Evolutionary conservation across 2,329 filamentous ascomycete genomes (phyloP).

Genomic region (Pyrenochaeta sp.): DNA sequence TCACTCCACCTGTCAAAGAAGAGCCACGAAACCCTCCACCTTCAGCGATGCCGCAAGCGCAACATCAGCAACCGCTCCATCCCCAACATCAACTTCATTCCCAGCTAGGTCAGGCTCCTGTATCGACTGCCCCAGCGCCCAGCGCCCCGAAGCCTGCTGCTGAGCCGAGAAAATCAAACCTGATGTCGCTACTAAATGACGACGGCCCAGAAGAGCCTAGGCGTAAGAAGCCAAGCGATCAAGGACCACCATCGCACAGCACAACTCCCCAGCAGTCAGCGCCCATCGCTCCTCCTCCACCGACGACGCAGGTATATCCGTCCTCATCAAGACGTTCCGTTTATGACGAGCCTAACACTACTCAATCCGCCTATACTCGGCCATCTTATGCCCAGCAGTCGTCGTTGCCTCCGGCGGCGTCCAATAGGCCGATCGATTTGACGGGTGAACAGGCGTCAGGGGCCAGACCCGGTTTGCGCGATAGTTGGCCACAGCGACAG

Average conservation of each 20-base stretch:
- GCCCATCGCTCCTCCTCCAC: constrained; percentile 43
- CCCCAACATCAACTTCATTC: constrained; percentile 31
- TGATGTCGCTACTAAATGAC: constrained; percentile 50
- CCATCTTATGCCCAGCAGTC: constrained; percentile 38
- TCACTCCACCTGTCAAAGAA: constrained; percentile 47
- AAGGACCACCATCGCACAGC: constrained; percentile 43
- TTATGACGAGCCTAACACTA: constrained; percentile 33
- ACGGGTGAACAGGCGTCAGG: constrained; percentile 38
- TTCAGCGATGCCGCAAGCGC: constrained; percentile 26
- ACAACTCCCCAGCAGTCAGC: constrained; percentile 46
- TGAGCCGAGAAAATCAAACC: constrained; percentile 48
- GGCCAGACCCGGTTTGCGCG: constrained; percentile 30
- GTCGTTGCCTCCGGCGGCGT: constrained; percentile 28
- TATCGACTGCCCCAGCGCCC: constrained; percentile 27
- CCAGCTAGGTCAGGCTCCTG: constrained; percentile 29
- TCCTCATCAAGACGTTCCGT: constrained; percentile 35
- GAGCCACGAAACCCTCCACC: constrained; percentile 40
- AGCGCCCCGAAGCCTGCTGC: constrained; percentile 35
- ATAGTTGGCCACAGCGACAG: constrained; percentile 42
- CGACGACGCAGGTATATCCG: constrained; percentile 28
- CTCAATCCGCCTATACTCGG: constrained; percentile 38
- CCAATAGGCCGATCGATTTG: constrained; percentile 42
- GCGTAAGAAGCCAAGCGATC: constrained; percentile 45
- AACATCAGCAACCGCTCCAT: constrained; percentile 29
- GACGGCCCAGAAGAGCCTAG: constrained; percentile 47